phyloP scores from a whole-genome alignment of 148 eudicot genomes.

The Linanthus parryae region DNA sequence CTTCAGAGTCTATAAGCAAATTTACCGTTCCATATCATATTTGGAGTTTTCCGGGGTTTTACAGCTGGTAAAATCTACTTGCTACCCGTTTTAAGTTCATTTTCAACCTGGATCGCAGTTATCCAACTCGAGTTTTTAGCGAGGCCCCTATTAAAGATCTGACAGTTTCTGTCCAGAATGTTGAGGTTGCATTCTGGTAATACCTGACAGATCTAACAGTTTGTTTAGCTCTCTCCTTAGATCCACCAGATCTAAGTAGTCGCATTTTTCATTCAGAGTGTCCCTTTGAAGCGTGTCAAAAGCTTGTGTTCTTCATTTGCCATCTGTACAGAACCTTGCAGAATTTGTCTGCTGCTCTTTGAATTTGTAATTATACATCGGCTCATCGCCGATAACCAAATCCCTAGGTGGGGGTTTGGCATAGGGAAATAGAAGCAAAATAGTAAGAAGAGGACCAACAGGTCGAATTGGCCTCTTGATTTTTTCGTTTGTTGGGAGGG shows the following conservation, averaged over 20 bases:
- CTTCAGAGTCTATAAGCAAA: slow-evolving; percentile 68
- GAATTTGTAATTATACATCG: slow-evolving; percentile 66
- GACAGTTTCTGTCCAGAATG: slow-evolving; percentile 41
- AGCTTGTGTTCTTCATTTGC: slow-evolving; percentile 28
- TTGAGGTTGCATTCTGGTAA: slow-evolving; percentile 36
- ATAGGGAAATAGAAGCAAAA: slow-evolving; percentile 7
- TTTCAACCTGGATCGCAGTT: slow-evolving; percentile 43
- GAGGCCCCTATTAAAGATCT: slow-evolving; percentile 54
- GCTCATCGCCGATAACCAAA: slow-evolving; percentile 48
- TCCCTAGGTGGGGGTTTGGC: slow-evolving; percentile 32
- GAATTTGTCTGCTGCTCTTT: slow-evolving; percentile 27
- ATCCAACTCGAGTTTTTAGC: slow-evolving; percentile 55
- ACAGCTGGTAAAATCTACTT: slow-evolving; percentile 10
- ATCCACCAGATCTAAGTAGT: slow-evolving; percentile 19
- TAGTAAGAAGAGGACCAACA: slow-evolving; percentile 36
- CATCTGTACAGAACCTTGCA: slow-evolving; percentile 48
- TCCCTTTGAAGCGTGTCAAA: slow-evolving; percentile 27
- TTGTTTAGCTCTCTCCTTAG: slow-evolving; percentile 32
- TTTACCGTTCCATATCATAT: slow-evolving; percentile 19
- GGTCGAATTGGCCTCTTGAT: slow-evolving; percentile 34
- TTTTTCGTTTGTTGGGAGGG: slow-evolving; percentile 13
- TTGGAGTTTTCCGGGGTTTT: background rate
- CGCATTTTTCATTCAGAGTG: slow-evolving; percentile 13
- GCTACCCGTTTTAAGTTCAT: slow-evolving; percentile 24
- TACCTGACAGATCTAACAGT: slow-evolving; percentile 27